Base-by-base conservation (phyloP, 306 rosid genomes). In the Inga oerstediana region DNA sequence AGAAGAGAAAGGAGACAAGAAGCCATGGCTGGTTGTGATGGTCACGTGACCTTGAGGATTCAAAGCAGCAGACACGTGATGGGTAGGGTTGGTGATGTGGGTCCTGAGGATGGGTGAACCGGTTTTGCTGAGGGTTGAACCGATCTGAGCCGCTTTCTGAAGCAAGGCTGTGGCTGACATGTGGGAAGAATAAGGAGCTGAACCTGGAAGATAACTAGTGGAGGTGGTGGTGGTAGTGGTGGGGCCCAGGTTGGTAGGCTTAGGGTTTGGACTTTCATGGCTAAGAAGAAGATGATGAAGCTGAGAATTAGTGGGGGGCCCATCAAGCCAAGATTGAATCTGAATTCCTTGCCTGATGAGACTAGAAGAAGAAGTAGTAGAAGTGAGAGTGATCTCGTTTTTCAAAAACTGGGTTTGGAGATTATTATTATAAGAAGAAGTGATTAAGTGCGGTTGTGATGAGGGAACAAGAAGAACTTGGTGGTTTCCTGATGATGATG, bases 81-180 rank as follows among this genome's bases (percentile, higher is more conserved):
- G n/a, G 22, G 64, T 22, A 22, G 32, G 13, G 14, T 22, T 14
- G 22, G 76, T 85, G 2, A n/a, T n/a, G 27, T 72, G 59, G n/a
- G 59, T 5, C 59, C 93, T 79, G 11, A 79, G 14, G 80, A 88
- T 81, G 81, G 79, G 77, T 44, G 90, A 81, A 46, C 82, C 54
- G 59, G 84, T 43, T 62, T 32, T 73, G 87, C 91, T 89, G 86
- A 88, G 89, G 69, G 97, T 92, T 74, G 98, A 90, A 75, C 99
- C 99, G 93, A 96, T 92, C 79, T 94, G 94, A 72, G 99, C 95
- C 82, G 99, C 98, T 85, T 92, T 97, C 89, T 97, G 99, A 16
- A 97, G 92, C 88, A 97, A 86, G 58, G 98, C 99, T 68, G 98
- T 94, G 84, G 99, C 99, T 78, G 99, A 94, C 95, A 97, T 91